These are phyloP conservation scores for Cutaneotrichosporon cutaneum DNA, from an alignment of 1,284 basidiomycete species.

Conservation along the genomic window DNA sequence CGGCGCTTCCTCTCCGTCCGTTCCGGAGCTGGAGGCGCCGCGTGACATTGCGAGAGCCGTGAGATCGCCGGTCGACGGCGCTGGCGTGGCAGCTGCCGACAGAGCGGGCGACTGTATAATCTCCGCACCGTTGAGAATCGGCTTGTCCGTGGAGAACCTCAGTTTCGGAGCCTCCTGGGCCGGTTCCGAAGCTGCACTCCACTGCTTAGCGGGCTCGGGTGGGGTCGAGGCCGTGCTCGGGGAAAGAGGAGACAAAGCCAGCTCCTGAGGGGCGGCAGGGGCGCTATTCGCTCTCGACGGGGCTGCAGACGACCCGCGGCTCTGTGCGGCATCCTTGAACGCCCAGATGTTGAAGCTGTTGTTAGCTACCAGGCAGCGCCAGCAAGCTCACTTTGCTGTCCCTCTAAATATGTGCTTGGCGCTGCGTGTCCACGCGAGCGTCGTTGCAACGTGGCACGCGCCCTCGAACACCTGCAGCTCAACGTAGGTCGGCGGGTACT, in stretches of 20 bases:
- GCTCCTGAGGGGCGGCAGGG: not conserved
- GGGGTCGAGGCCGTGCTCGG: not conserved
- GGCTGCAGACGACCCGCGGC: not conserved
- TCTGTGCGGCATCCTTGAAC: constrained; percentile 40
- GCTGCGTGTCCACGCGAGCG: constrained; percentile 49
- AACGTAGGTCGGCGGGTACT: constrained; percentile 56
- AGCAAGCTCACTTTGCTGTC: constrained; percentile 43
- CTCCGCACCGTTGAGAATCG: not conserved
- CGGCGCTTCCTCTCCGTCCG: not conserved
- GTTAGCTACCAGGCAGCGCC: not conserved
- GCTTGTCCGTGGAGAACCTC: not conserved
- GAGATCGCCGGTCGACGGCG: not conserved
- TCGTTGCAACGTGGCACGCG: constrained; percentile 53
- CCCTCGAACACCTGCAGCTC: constrained; percentile 55
- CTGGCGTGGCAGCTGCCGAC: not conserved
- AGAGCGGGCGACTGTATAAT: not conserved
- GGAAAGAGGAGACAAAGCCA: not conserved
- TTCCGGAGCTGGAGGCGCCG: not conserved
- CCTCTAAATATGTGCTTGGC: constrained; percentile 52
- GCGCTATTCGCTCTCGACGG: not conserved
- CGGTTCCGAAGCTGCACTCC: not conserved
- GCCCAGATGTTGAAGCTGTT: constrained; percentile 52
- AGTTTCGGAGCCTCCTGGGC: not conserved
- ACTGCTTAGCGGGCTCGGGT: not conserved
- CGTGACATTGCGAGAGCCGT: not conserved